Evolutionary conservation across 495 filamentous ascomycete genomes (phyloP).

Genomic region (Bombardia bombarda): DNA sequence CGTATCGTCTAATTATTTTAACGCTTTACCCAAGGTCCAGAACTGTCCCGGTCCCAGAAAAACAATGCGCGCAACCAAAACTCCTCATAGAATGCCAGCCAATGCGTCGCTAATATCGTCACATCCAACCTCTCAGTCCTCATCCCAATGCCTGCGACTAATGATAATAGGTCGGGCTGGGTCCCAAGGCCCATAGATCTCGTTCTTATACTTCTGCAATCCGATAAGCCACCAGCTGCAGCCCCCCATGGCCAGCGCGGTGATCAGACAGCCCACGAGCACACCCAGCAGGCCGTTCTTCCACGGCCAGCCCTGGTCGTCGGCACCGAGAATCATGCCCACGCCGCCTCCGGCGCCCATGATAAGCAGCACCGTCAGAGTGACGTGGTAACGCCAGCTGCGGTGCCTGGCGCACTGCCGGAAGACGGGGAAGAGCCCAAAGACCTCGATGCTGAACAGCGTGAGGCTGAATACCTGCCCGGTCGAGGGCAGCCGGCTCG

Average conservation of each 20-base stretch:
- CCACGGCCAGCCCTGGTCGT: constrained; percentile 53
- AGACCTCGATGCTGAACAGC: constrained; percentile 93
- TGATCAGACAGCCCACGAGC: constrained; percentile 60
- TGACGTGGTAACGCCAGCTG: constrained; percentile 75
- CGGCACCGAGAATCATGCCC: constrained; percentile 53
- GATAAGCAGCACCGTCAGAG: constrained; percentile 71
- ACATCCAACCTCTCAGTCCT: constrained; percentile 21
- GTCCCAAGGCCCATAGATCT: constrained; percentile 97
- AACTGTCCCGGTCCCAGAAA: too few relatives aligned
- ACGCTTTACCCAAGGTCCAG: too few relatives aligned
- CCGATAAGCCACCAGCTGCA: constrained; percentile 98
- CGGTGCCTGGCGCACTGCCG: constrained; percentile 75
- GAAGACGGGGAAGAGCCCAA: constrained; percentile 94
- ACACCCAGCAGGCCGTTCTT: constrained; percentile 64
- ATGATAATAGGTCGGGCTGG: constrained; percentile 79
- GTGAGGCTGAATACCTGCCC: constrained; percentile 94
- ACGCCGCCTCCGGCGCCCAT: constrained; percentile 69
- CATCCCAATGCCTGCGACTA: constrained; percentile 40
- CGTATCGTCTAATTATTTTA: too few relatives aligned
- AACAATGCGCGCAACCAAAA: too few relatives aligned
- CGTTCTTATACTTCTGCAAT: constrained; percentile 97
- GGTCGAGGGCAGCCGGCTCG: constrained; percentile 76
- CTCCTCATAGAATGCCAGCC: too few relatives aligned
- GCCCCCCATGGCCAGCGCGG: constrained; percentile 71
- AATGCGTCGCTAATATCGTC: background rate